Evolutionary conservation across 202 grass and related monocot species (phyloP).

Genomic region (Panicum hallii): DNA sequence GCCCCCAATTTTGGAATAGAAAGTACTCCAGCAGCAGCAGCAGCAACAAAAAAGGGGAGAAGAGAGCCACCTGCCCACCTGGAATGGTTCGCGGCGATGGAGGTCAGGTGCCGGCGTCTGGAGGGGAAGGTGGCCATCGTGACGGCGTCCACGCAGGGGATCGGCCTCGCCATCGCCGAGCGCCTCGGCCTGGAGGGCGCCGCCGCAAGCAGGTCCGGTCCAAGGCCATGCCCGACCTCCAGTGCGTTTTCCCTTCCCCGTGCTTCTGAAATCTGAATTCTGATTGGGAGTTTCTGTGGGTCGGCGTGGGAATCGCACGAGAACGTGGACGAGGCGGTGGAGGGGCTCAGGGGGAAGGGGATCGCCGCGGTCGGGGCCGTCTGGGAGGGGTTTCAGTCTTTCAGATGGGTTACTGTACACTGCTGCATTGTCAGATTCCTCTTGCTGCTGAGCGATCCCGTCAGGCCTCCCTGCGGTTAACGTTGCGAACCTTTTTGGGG

Average conservation of each 20-base stretch:
- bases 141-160: slow-evolving; percentile 88
- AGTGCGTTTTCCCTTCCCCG: background rate
- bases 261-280: background rate
- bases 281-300: background rate
- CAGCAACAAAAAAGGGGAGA: too few relatives aligned
- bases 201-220: slow-evolving; percentile 65
- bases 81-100: slow-evolving; percentile 45
- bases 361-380: slow-evolving; percentile 69
- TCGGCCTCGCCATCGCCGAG: slow-evolving; percentile 84
- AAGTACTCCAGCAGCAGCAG: too few relatives aligned
- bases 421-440: too few relatives aligned
- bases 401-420: too few relatives aligned
- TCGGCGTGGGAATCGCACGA: slow-evolving; percentile 46
- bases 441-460: too few relatives aligned
- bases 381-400: slow-evolving; percentile 31
- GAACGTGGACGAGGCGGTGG: slow-evolving; percentile 84
- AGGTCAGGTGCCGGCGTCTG: slow-evolving; percentile 61
- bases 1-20: too few relatives aligned
- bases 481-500: too few relatives aligned
- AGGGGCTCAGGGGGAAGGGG: slow-evolving; percentile 69
- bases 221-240: too few relatives aligned
- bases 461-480: too few relatives aligned
- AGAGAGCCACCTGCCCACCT: too few relatives aligned
- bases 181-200: slow-evolving; percentile 87
- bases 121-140: slow-evolving; percentile 93